Base-by-base conservation (phyloP, 192 early-diverging fungal species). In the Neocallimastix lanati region DNA sequence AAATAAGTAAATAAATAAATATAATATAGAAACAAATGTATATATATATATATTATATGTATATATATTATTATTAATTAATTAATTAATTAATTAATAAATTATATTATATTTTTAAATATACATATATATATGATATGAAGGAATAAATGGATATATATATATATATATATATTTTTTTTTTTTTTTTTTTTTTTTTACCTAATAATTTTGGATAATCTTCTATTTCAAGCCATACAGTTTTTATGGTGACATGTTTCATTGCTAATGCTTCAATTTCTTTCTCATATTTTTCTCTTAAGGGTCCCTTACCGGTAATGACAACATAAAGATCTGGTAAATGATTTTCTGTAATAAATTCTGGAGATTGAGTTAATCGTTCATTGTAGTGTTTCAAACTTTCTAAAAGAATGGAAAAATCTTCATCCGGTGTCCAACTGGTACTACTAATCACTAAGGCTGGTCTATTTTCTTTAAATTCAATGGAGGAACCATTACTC, bases 401-500 rank as follows among this genome's bases (percentile, higher is more conserved):
- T 4, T 90, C 84, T 28, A 96, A 82, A 58, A 99, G 83, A 6
- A 97, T 80, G 15, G 86, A 87, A 85, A 99, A 97, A 83, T 99
- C 97, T 81, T 99, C 97, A 83, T 99, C 97, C 77, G 91, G 92
- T 25, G 97, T 99, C 96, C 96, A 99, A 81, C 90, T 92, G 28
- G 96, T 97, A 83, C 90, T 93, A 82, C 92, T 93, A 30, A 98
- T 92, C 78, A 99, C 83, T 76, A 99, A 84, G 80, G 87, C 88
- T 4, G 93, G 94, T 58, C 97, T 88, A 78, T 90, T 38, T 14
- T 38, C 37, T 14, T 38, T 38, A 7, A 38, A 14, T 38, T 38
- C 37, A 14, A 13, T 14, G 13, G 37, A 38, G 2, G 12, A 7
- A 38, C 14, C 14, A 2, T 14, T 38, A 14, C 14, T 13, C 14